Evolutionary conservation across 2,329 filamentous ascomycete species (phyloP), one percentile per base, ranked within the genome.

Genomic region (Botrytis porri): DNA sequence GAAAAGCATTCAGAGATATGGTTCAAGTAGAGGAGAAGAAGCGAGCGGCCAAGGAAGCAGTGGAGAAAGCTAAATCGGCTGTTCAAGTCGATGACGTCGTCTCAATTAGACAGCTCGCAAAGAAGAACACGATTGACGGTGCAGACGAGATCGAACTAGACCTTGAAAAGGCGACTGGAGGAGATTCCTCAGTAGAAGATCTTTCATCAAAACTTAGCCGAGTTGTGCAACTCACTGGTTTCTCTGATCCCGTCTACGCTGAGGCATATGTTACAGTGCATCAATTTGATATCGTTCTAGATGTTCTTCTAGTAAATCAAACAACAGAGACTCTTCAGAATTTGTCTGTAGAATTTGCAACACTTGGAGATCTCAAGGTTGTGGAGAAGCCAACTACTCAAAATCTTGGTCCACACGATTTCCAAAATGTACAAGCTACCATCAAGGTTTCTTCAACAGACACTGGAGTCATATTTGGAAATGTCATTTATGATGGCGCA

Each of bases 391-490:
- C 96, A 60, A 97, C 94, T 4, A 98, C 96, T 8, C 96, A 98
- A 83, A 99, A 98, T 80, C 88, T 99, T 20, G 94, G 92, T 2
- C 94, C 94, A 1, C 94, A 98, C 81, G 96, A 98, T 83, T 99
- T 99, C 87, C 90, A 97, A 84, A 98, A 98, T 80, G 94, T 99
- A 45, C 96, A 99, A 83, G 95, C 95, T 81, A 99, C 96, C 18
- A 97, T 99, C 87, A 98, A 98, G 85, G 96, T 99, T 35, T 97
- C 94, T 4, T 97, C 94, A 10, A 99, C 96, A 6, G 96, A 99
- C 81, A 98, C 96, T 2, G 96, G 96, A 73, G 96, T 99, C 77
- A 99, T 99, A 78, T 99, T 99, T 80, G 96, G 96, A 77, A 99
- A 99, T 81, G 95, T 99, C 37, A 93, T 99, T 12, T 99, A 99